These are phyloP conservation scores for apple (Malus domestica) DNA, from an alignment of 306 rosid species.

Conservation along the genomic window DNA sequence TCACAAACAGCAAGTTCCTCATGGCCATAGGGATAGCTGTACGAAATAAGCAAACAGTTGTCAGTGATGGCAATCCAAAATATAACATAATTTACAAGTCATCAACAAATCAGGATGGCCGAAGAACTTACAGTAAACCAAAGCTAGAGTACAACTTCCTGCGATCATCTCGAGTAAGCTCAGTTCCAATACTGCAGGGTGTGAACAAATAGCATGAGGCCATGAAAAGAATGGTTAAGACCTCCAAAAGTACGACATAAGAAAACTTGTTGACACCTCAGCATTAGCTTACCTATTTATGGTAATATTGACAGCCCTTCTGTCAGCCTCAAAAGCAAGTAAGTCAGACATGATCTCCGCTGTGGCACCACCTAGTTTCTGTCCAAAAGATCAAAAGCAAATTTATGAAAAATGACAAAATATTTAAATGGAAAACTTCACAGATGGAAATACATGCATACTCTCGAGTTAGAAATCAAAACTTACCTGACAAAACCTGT, in stretches of 20 bases:
- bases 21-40: constrained; percentile 90
- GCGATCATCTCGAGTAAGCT: constrained; percentile 96
- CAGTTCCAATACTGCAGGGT: constrained; percentile 82
- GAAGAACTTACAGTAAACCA: constrained; percentile 80
- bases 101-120: neutral
- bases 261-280: neutral
- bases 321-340: constrained; percentile 93
- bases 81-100: neutral
- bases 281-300: constrained; percentile 66
- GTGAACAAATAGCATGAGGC: constrained; percentile 5
- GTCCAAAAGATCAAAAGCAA: constrained; percentile 21
- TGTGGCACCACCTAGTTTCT: constrained; percentile 99
- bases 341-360: constrained; percentile 97
- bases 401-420: constrained; percentile 16
- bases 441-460: neutral
- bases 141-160: constrained; percentile 83
- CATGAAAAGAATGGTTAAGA: neutral
- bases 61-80: constrained; percentile 15
- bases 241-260: neutral
- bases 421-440: neutral
- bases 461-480: neutral
- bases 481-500: constrained; percentile 87
- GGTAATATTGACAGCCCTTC: constrained; percentile 96
- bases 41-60: constrained; percentile 14
- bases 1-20: constrained; percentile 94